Evolutionary conservation across 73 alveolate species (phyloP), one percentile per base, ranked within the genome.

Genomic region (Diophrys appendiculata): DNA sequence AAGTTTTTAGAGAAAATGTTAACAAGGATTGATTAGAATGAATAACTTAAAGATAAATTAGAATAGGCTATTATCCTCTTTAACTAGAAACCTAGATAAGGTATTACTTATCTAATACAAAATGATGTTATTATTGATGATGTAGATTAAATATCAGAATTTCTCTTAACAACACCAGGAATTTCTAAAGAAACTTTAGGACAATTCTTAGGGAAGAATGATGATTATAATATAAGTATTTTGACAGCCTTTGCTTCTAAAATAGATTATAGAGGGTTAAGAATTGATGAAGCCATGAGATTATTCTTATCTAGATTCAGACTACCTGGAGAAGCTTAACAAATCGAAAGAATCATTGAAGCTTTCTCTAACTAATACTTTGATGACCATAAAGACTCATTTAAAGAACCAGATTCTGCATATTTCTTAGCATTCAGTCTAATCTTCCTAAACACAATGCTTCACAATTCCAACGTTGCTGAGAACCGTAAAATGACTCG

Each of bases 291-390:
- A 73, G 96, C 96, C 13, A 35, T 89, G 75, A 84, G 96, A 80
- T 69, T 84, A 22, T 84, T 84, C 69, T 69, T 89, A 32, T 76
- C 83, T 29, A 65, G 78, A 53, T 85, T 89, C 73, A 80, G 96
- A 69, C 80, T 85, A 25, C 90, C 96, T 13, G 93, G 93, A 27
- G 96, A 89, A 52, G 81, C 89, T 3, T 32, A 89, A 60, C 69
- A 84, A 76, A 87, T 89, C 0, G 96, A 89, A 55, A 89, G 96
- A 64, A 87, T 89, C 2, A 79, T 89, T 8, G 85, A 84, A 70
- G 33, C 54, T 28, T 89, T 89, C 73, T 73, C 93, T 25, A 78
- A 73, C 31, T 87, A 82, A 2, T 89, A 79, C 77, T 72, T 52
- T 54, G 35, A 32, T 32, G 89, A 89, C 65, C 78, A 89, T 80